Evolutionary conservation across 2,329 filamentous ascomycete species (phyloP).

Genomic region (Fusarium brachygibbosum): DNA sequence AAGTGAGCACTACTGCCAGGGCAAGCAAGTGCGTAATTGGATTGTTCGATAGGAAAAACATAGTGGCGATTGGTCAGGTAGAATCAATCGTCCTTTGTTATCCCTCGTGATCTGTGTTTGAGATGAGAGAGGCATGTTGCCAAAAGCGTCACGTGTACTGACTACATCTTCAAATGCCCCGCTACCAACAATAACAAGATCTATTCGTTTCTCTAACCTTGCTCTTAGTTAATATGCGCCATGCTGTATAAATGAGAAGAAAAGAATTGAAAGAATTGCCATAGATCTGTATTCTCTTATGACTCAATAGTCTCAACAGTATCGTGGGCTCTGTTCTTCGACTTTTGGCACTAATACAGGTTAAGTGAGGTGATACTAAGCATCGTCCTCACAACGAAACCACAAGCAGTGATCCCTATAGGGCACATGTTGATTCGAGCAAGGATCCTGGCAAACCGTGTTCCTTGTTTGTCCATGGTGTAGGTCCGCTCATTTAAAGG

Average conservation of each 20-base stretch:
- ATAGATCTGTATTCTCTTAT: neutral
- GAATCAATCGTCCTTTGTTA: neutral
- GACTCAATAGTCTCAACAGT: neutral
- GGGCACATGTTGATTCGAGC: neutral
- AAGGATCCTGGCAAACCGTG: neutral
- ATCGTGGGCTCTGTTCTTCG: neutral
- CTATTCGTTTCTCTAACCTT: neutral
- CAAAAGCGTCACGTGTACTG: slow-evolving; percentile 23
- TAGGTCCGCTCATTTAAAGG: neutral
- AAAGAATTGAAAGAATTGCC: neutral
- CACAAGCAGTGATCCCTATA: neutral
- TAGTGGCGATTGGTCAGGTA: slow-evolving; percentile 6
- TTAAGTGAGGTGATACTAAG: neutral
- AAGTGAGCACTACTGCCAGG: slow-evolving; percentile 27
- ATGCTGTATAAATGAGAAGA: neutral
- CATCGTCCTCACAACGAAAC: neutral
- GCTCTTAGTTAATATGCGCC: neutral
- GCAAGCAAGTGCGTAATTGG: slow-evolving; percentile 10
- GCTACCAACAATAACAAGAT: slow-evolving; percentile 6
- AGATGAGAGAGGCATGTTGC: slow-evolving; percentile 8
- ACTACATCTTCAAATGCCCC: slow-evolving; percentile 7
- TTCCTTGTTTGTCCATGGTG: neutral
- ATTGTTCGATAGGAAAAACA: slow-evolving; percentile 7
- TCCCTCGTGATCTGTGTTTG: neutral
- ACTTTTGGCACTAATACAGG: neutral